phyloP scores from a whole-genome alignment of 805 yeast species.

The Lipomyces lipofer region DNA sequence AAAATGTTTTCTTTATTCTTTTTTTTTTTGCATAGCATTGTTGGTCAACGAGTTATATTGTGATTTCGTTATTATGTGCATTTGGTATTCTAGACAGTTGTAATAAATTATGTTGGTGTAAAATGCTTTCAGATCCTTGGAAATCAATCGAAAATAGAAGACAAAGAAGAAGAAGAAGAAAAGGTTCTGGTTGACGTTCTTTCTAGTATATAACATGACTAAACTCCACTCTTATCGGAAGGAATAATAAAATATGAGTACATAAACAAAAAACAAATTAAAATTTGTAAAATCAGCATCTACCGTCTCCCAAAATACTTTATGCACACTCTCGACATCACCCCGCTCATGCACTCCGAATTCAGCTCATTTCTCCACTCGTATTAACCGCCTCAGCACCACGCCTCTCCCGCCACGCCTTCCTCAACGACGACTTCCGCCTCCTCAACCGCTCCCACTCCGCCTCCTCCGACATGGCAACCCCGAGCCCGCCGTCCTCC shows the following conservation, averaged over 20 bases:
- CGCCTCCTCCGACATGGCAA: slow-evolving; percentile 2
- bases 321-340: neutral
- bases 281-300: neutral
- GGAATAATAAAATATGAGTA: neutral
- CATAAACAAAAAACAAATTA: neutral
- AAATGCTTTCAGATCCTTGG: too few relatives aligned
- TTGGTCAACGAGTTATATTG: too few relatives aligned
- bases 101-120: too few relatives aligned
- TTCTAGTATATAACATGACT: too few relatives aligned
- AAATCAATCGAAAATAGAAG: too few relatives aligned
- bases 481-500: neutral
- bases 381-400: neutral
- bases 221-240: neutral
- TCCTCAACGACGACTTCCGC: slow-evolving; percentile 7
- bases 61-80: too few relatives aligned
- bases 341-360: neutral
- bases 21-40: too few relatives aligned
- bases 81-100: too few relatives aligned
- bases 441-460: slow-evolving; percentile 10
- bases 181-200: too few relatives aligned
- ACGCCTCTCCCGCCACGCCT: slow-evolving; percentile 13
- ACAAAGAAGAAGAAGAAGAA: too few relatives aligned
- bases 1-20: too few relatives aligned
- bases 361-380: neutral
- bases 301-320: neutral